Percentiles rank a stretch among this genome's conserved stretches.
These are phyloP conservation scores for Quercus wislizeni DNA, from an alignment of 306 rosid genomes.

Conservation along the genomic window DNA sequence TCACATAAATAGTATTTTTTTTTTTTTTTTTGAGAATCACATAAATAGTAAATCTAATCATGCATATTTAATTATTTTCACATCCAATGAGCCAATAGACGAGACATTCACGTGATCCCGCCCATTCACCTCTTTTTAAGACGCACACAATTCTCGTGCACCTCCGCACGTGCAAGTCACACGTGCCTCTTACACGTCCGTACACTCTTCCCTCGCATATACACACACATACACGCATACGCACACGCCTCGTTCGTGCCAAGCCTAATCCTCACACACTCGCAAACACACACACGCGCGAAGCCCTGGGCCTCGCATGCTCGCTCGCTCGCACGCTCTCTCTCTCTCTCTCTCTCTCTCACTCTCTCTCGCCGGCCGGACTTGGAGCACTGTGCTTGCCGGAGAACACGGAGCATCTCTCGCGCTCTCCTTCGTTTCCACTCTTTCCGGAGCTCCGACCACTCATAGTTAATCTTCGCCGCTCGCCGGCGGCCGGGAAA, in stretches of 20 bases:
- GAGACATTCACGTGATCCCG: slow-evolving; percentile 3
- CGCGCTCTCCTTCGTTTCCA: background rate
- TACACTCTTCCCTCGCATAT: slow-evolving; percentile 10
- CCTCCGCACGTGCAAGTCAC: background rate
- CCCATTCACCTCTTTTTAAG: too few species aligned
- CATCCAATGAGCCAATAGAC: too few species aligned
- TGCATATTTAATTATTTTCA: too few species aligned
- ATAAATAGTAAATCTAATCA: too few species aligned
- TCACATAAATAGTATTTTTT: too few species aligned
- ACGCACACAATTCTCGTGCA: slow-evolving; percentile 13
- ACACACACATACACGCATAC: slow-evolving; percentile 4
- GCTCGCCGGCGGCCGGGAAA: slow-evolving; percentile 48
- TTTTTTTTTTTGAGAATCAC: too few species aligned
- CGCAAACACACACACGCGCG: slow-evolving; percentile 62
- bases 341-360: background rate
- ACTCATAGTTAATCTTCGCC: background rate
- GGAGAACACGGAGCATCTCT: background rate
- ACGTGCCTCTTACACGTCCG: slow-evolving; percentile 1
- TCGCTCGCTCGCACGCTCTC: slow-evolving; percentile 68
- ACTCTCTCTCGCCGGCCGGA: slow-evolving; percentile 28
- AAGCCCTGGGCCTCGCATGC: slow-evolving; percentile 51
- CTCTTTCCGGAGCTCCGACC: background rate
- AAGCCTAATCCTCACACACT: slow-evolving; percentile 19
- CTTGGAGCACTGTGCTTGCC: slow-evolving; percentile 30
- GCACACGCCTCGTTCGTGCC: slow-evolving; percentile 73